Percentiles rank a stretch among this genome's conserved stretches.
phyloP scores from a whole-genome alignment of 176 grass and related monocot genomes.

The Metroxylon sagu region DNA sequence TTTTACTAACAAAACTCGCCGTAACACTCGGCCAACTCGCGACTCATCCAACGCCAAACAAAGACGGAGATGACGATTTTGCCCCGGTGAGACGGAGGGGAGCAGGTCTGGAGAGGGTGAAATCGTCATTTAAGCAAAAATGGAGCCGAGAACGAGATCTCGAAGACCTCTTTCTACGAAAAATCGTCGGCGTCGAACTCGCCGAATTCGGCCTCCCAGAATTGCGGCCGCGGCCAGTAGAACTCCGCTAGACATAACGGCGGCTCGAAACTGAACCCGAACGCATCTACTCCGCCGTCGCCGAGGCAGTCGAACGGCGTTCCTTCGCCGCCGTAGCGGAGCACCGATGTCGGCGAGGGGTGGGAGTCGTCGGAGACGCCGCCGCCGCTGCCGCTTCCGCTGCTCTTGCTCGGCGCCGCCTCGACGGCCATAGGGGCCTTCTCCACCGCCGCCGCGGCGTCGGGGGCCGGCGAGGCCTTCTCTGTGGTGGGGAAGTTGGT shows the following conservation, averaged over 20 bases:
- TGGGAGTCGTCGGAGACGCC: neutral
- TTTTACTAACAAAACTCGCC: too few species aligned
- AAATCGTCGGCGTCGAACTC: constrained; percentile 37
- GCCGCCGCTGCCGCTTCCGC: neutral
- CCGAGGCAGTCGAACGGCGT: neutral
- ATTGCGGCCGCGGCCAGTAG: neutral
- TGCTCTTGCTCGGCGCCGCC: too few species aligned
- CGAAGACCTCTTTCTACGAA: neutral
- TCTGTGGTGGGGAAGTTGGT: constrained; percentile 23
- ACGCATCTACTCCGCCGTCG: constrained; percentile 25
- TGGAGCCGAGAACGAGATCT: neutral
- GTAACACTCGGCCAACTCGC: too few species aligned
- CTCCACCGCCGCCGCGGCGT: too few species aligned
- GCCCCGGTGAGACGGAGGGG: too few species aligned
- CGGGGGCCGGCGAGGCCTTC: neutral
- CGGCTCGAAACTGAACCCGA: neutral
- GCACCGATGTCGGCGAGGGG: constrained; percentile 9
- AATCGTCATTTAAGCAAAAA: neutral
- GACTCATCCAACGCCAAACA: too few species aligned
- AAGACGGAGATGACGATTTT: too few species aligned
- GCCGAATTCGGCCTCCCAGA: constrained; percentile 16
- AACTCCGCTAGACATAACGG: neutral
- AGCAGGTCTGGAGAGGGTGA: too few species aligned
- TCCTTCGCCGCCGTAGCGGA: neutral
- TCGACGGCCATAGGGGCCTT: too few species aligned